Conservation (phyloP, 2,329 filamentous ascomycete species). For the Hypomyces perniciosus region DNA sequence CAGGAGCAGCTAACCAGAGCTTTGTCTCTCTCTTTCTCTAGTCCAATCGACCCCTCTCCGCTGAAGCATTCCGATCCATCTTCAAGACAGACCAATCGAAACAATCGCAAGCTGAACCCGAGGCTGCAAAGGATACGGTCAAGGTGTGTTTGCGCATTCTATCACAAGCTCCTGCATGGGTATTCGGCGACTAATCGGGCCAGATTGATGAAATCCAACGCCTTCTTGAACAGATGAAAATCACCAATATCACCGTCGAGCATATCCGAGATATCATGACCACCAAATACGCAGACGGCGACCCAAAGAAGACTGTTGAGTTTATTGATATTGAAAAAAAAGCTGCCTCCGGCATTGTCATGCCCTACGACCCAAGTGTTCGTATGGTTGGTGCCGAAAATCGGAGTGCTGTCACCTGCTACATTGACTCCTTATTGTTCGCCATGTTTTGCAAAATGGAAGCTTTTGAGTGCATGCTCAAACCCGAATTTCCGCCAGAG, state of each 20-base stretch:
- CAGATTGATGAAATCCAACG: conserved; percentile 38
- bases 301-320: conserved; percentile 68
- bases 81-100: conserved; percentile 57
- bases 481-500: conserved; percentile 64
- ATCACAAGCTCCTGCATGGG: too few species aligned
- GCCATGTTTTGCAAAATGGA: conserved; percentile 91
- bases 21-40: conserved; percentile 12
- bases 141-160: conserved; percentile 19
- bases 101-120: conserved; percentile 28
- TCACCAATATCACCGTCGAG: conserved; percentile 50
- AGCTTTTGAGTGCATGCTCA: conserved; percentile 89
- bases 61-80: conserved; percentile 55
- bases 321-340: conserved; percentile 74
- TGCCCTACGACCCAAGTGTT: conserved; percentile 64
- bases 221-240: conserved; percentile 37
- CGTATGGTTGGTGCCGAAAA: conserved; percentile 83
- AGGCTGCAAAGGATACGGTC: conserved; percentile 33
- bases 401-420: conserved; percentile 83
- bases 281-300: conserved; percentile 59
- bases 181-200: not conserved
- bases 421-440: conserved; percentile 84
- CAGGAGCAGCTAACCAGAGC: not conserved
- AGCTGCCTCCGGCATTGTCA: conserved; percentile 72
- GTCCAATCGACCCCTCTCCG: conserved; percentile 46
- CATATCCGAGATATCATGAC: conserved; percentile 50